Evolutionary conservation across 2,329 filamentous ascomycete genomes (phyloP).

Genomic region (Talaromyces rugulosus): DNA sequence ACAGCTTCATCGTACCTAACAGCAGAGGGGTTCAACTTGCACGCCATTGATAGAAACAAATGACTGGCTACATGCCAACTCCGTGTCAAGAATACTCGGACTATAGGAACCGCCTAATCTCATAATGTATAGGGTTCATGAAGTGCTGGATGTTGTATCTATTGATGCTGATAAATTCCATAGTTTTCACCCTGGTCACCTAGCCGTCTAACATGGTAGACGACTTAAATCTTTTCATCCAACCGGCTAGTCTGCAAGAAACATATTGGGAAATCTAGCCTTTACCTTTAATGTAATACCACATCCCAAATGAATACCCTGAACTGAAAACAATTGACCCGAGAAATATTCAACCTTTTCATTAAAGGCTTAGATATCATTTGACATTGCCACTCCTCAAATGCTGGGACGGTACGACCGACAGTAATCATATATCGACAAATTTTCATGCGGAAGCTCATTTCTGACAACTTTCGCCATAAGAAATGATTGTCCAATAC

Average conservation of each 20-base stretch:
- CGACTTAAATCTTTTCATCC: background rate
- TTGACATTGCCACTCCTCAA: background rate
- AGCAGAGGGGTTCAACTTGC: too few species aligned
- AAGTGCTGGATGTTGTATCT: too few species aligned
- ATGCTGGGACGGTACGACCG: background rate
- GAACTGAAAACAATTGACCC: background rate
- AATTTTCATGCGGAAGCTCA: background rate
- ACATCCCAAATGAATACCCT: background rate
- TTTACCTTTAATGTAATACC: background rate
- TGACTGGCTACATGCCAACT: too few species aligned
- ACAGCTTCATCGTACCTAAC: too few species aligned
- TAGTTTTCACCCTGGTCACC: background rate
- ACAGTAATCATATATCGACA: constrained; percentile 3
- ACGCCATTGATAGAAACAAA: too few species aligned
- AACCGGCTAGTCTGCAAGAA: background rate
- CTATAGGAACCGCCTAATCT: too few species aligned
- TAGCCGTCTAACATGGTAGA: background rate
- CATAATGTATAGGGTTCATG: too few species aligned
- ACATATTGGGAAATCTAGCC: background rate
- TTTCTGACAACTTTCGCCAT: background rate
- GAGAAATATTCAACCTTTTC: background rate
- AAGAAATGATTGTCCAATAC: background rate
- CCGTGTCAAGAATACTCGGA: too few species aligned
- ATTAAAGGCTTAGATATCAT: background rate
- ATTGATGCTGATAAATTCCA: background rate